Percentiles rank a stretch among this genome's conserved stretches.
Evolutionary conservation across 768 basidiomycete genomes (phyloP).

Genomic region (Mycena floridula): DNA sequence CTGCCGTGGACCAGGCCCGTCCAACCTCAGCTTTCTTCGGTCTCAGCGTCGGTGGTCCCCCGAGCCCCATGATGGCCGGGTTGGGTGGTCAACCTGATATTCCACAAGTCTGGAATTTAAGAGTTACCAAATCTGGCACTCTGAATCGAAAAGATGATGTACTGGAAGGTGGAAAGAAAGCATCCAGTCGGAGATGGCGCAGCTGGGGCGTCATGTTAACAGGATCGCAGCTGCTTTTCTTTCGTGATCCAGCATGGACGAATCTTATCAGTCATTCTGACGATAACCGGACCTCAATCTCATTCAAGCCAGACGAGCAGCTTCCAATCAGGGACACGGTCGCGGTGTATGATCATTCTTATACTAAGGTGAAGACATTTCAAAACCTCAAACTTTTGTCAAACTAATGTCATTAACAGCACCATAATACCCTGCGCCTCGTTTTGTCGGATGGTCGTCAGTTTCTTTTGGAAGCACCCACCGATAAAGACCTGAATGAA

Average conservation of each 20-base stretch:
- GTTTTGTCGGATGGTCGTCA: conserved; percentile 73
- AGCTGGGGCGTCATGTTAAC: conserved; percentile 82
- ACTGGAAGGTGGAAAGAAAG: conserved; percentile 69
- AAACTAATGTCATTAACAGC: no score
- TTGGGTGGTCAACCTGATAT: conserved; percentile 20
- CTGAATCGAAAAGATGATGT: conserved; percentile 80
- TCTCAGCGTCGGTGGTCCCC: conserved; percentile 28
- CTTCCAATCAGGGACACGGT: conserved; percentile 71
- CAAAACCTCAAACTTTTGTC: neutral
- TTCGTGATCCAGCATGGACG: conserved; percentile 65
- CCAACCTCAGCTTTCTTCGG: conserved; percentile 33
- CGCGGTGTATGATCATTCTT: conserved; percentile 75
- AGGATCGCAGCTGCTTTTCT: conserved; percentile 86
- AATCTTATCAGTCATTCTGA: conserved; percentile 30
- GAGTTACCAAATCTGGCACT: conserved; percentile 75
- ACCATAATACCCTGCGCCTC: conserved; percentile 72
- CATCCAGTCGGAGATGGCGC: conserved; percentile 81
- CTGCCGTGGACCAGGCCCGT: conserved; percentile 32
- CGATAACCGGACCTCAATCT: conserved; percentile 26
- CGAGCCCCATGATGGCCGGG: conserved; percentile 21
- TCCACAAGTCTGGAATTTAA: conserved; percentile 42
- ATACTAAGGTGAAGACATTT: conserved; percentile 68
- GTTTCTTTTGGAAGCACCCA: conserved; percentile 68
- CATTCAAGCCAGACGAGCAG: conserved; percentile 81
- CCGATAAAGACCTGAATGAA: conserved; percentile 70